Evolutionary conservation across 1,284 basidiomycete genomes (phyloP), one percentile per base, ranked within the genome.

Genomic region (Ganoderma lingzhi): DNA sequence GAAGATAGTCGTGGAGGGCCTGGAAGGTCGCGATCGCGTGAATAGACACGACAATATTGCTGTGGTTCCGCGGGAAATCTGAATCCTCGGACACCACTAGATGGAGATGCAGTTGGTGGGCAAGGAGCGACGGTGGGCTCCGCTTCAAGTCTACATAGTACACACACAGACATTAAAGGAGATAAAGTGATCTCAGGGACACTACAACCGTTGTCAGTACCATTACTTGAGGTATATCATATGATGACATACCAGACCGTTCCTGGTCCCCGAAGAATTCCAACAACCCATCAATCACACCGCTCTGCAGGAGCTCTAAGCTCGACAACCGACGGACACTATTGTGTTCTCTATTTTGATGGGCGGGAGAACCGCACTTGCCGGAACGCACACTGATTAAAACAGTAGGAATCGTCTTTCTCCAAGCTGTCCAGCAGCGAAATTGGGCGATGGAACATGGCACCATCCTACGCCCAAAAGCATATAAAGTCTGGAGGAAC

Each of bases 11-110:
- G 76, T 97, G 95, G 41, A 98, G 86, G 0, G 96, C 95, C 80
- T 97, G 95, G 86, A 98, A 96, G 0, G 96, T 97, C 0, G 97
- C 96, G 69, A 98, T 97, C 3, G 96, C 96, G 78, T 98, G 96
- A 70, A 98, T 97, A 3, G 96, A 98, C 44, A 98, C 94, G 60
- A 96, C 94, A 74, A 98, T 93, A 72, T 95, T 95, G 74, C 93
- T 92, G 68, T 96, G 87, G 76, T 89, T 92, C 66, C 92, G 90
- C 8, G 96, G 96, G 35, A 97, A 87, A 73, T 96, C 95, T 0
- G 94, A 90, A 56, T 94, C 94, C 66, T 97, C 95, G 17, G 91
- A 92, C 1, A 96, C 94, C 41, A 94, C 87, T n/a, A 98, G 84
- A 42, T 94, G 91, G 30, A 98, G 88, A 6, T 96, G 92, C 62